Base-by-base conservation (phyloP, 768 basidiomycete genomes). In the Coprinopsis sp. region DNA sequence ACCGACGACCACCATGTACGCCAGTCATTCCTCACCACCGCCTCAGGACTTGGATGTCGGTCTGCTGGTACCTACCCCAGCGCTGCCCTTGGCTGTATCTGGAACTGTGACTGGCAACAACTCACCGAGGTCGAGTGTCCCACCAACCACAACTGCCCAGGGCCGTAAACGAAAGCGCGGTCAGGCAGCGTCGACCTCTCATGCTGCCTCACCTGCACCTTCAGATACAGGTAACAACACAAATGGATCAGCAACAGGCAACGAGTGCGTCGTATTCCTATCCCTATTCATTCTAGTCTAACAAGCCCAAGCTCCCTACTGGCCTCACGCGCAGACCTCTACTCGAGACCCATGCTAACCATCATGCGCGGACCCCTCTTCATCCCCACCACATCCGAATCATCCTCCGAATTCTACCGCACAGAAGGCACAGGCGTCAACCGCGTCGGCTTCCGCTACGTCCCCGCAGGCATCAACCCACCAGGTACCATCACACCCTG, bases 301-400 rank as follows among this genome's bases (percentile, higher is more conserved):
- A 41, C 46, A 24, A 51, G 29, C 50, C 43, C 46, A 24, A 51
- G 29, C 50, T 77, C 70, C 53, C 68, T 86, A 51, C 75, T 87
- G 44, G 74, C 78, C 13, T 77, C 79, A 11, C 81, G 82, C 24
- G 75, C 81, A 50, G 84, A 88, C 63, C 76, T 88, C 51, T 78
- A 78, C 40, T 75, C 79, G 4, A 76, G 87, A 21, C 83, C 82
- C 1, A 80, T 80, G 40, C 79, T 90, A 31, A 77, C 78, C 27
- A 78, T 88, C 51, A 87, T 86, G 42, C 83, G 88, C 21, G 83
- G 81, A 22, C 88, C 88, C 1, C 66, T 70, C 1, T 89, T 91
- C 61, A 59, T 79, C 18, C 81, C 83, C 3, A 64, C 73, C n/a
- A n/a, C n/a, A n/a, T n/a, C n/a, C n/a, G 60, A 70, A 3, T 80